phyloP scores from a whole-genome alignment of 192 early-diverging fungal genomes.

The Coemansia sp. region DNA sequence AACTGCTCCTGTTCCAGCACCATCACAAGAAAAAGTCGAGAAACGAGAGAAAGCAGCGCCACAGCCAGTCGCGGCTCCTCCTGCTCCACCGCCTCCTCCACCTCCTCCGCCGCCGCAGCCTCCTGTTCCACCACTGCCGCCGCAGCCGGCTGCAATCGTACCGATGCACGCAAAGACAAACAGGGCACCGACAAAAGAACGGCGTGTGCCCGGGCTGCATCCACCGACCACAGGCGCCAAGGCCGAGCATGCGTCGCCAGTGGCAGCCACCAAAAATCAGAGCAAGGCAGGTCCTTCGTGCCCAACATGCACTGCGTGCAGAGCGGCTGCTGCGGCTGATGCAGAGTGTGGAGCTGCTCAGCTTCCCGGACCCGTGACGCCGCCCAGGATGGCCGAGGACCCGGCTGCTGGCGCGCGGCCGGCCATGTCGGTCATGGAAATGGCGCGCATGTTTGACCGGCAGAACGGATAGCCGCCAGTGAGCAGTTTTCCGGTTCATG shows the following conservation, averaged over 20 bases:
- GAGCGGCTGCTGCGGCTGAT: conserved; percentile 1
- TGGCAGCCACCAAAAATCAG: conserved; percentile 3
- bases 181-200: background rate
- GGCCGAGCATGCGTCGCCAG: no score
- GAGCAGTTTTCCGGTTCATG: no score
- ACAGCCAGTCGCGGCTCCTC: conserved; percentile 6
- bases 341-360: background rate
- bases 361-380: background rate
- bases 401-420: background rate
- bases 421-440: conserved; percentile 24
- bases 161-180: background rate
- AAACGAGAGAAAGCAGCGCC: background rate
- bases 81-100: conserved; percentile 1
- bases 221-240: no score
- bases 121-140: background rate
- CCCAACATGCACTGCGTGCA: conserved; percentile 12
- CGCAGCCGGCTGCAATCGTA: background rate
- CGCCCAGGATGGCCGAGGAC: no score
- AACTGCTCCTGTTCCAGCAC: background rate
- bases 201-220: background rate
- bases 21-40: background rate
- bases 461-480: no score
- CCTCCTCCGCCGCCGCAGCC: background rate
- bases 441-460: conserved; percentile 43
- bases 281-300: background rate